Percentiles rank a stretch among this genome's conserved stretches.
Evolutionary conservation across 768 basidiomycete species (phyloP).

Genomic region (Mycena latifolia): DNA sequence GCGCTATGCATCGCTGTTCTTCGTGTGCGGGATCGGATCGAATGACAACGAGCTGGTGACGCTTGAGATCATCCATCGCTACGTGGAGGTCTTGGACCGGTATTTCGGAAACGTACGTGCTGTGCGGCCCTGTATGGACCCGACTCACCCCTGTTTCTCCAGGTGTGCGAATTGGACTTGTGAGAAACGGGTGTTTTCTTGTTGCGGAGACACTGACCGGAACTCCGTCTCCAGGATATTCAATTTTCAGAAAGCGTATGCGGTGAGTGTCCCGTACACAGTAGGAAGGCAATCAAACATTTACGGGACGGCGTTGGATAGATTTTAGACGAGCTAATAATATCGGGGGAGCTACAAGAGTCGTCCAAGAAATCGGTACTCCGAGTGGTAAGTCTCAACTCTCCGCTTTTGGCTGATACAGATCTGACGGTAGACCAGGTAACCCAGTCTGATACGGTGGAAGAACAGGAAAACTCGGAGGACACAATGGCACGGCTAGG

Average conservation of each 20-base stretch:
- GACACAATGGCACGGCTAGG: slow-evolving; percentile 84
- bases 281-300: not conserved
- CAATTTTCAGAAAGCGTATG: slow-evolving; percentile 92
- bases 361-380: slow-evolving; percentile 83
- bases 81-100: slow-evolving; percentile 82
- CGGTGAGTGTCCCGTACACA: slow-evolving; percentile 53
- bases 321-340: slow-evolving; percentile 87
- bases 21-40: slow-evolving; percentile 80
- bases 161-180: slow-evolving; percentile 88
- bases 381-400: slow-evolving; percentile 62
- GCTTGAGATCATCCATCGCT: slow-evolving; percentile 87
- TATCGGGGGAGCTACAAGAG: slow-evolving; percentile 87
- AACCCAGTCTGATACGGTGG: slow-evolving; percentile 85
- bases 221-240: slow-evolving; percentile 67
- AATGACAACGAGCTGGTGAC: slow-evolving; percentile 87
- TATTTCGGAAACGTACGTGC: slow-evolving; percentile 78
- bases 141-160: not conserved
- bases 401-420: not conserved
- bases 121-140: slow-evolving; percentile 34
- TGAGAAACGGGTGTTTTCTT: slow-evolving; percentile 45
- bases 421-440: slow-evolving; percentile 62
- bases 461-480: slow-evolving; percentile 88
- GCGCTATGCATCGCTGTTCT: slow-evolving; percentile 88
- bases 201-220: slow-evolving; percentile 13
- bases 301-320: slow-evolving; percentile 32